Evolutionary conservation across 495 filamentous ascomycete species (phyloP).

Genomic region (Bacidia gigantensis): DNA sequence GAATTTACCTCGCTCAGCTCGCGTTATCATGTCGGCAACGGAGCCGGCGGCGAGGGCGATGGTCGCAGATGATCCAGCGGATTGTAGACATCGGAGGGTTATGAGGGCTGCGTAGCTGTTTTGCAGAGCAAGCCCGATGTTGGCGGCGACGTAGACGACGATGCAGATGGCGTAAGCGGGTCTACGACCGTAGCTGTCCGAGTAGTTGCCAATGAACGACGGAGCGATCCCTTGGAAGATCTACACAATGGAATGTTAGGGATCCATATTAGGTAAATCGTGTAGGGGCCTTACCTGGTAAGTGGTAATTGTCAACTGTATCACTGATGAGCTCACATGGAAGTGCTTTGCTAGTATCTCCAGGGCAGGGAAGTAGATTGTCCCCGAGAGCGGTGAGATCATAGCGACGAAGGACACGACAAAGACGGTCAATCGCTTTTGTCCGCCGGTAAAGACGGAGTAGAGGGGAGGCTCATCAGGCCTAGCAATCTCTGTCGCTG

Average conservation of each 20-base stretch:
- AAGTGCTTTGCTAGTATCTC: constrained; percentile 25
- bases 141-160: constrained; percentile 44
- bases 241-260: constrained; percentile 14
- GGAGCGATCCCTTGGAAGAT: constrained; percentile 39
- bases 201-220: constrained; percentile 32
- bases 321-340: constrained; percentile 25
- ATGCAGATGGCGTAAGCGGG: constrained; percentile 48
- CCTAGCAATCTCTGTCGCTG: too few relatives aligned
- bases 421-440: constrained; percentile 22
- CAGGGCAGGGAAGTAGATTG: constrained; percentile 35
- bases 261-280: background rate
- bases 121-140: constrained; percentile 49
- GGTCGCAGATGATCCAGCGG: constrained; percentile 36
- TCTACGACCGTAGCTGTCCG: constrained; percentile 43
- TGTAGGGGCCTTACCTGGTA: constrained; percentile 24
- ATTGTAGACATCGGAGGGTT: constrained; percentile 48
- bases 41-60: constrained; percentile 46
- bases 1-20: constrained; percentile 45
- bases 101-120: constrained; percentile 45
- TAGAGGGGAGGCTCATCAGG: too few relatives aligned
- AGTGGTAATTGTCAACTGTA: constrained; percentile 34
- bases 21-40: constrained; percentile 45
- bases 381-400: constrained; percentile 31
- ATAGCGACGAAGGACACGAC: constrained; percentile 21
- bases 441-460: constrained; percentile 17